These are phyloP conservation scores for Aureobasidium sp. DNA, from an alignment of 2,329 filamentous ascomycete genomes.

Conservation along the genomic window DNA sequence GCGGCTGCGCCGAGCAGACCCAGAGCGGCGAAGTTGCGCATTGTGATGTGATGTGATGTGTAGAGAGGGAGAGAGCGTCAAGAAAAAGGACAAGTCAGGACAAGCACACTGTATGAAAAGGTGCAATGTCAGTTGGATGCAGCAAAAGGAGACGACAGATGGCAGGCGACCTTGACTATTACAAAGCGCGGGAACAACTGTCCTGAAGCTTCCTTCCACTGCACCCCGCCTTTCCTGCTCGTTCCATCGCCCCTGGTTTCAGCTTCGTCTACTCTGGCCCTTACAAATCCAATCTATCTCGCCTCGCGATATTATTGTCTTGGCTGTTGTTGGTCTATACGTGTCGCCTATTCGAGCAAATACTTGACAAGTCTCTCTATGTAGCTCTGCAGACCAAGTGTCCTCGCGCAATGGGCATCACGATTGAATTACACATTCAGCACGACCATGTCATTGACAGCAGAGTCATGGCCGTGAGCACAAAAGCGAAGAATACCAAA, in stretches of 20 bases:
- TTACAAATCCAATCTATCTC: background rate
- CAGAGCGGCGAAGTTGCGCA: slow-evolving; percentile 26
- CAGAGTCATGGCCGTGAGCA: too few species aligned
- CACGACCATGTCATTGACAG: too few species aligned
- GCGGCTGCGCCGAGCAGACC: slow-evolving; percentile 49
- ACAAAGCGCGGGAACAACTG: slow-evolving; percentile 7
- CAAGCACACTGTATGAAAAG: background rate
- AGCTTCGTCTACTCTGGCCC: background rate
- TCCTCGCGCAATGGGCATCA: too few species aligned
- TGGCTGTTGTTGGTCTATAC: background rate
- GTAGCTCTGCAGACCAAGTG: too few species aligned
- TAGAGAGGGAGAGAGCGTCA: background rate
- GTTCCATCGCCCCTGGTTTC: slow-evolving; percentile 5
- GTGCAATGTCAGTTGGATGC: slow-evolving; percentile 4
- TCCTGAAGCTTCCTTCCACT: slow-evolving; percentile 6
- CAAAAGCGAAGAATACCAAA: too few species aligned
- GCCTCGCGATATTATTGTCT: background rate
- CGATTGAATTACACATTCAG: too few species aligned
- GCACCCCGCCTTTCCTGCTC: slow-evolving; percentile 7
- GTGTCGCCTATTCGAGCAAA: background rate
- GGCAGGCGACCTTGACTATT: slow-evolving; percentile 4
- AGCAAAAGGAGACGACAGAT: slow-evolving; percentile 1
- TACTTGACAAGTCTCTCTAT: too few species aligned
- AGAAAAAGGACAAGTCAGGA: background rate
- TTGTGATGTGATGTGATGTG: slow-evolving; percentile 15